These are phyloP conservation scores for Plasmodium knowlesi DNA, from an alignment of 169 alveolate species.

Conservation along the genomic window DNA sequence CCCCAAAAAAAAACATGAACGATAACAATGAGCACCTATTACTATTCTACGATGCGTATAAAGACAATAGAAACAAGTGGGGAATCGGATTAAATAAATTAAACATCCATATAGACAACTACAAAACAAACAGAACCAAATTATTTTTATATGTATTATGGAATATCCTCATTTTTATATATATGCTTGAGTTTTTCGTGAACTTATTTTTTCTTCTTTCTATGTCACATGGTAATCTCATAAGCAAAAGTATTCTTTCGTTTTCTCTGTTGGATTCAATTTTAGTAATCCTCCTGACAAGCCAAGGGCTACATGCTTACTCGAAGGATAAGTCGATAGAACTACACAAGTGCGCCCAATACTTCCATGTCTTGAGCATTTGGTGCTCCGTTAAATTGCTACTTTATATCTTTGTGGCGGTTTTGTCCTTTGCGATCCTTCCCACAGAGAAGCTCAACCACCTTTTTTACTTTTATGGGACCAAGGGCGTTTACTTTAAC, in stretches of 20 bases:
- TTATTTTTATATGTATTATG: conserved; percentile 43
- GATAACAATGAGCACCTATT: conserved; percentile 1
- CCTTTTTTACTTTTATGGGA: neutral
- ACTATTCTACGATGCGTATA: conserved; percentile 36
- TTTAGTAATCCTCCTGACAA: conserved; percentile 37
- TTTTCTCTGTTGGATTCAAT: conserved; percentile 38
- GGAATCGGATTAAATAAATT: conserved; percentile 25
- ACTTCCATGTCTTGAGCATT: conserved; percentile 37
- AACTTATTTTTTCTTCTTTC: conserved; percentile 17
- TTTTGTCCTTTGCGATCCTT: conserved; percentile 11
- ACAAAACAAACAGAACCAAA: conserved; percentile 39
- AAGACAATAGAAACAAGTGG: conserved; percentile 65
- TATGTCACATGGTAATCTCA: conserved; percentile 25
- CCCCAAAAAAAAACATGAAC: conserved; percentile 17
- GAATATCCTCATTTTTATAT: conserved; percentile 32
- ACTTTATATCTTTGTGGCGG: conserved; percentile 1
- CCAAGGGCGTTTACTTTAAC: conserved; percentile 24
- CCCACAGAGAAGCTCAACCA: conserved; percentile 5
- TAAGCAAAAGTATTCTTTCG: conserved; percentile 22
- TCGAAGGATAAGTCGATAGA: conserved; percentile 19
- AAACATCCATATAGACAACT: conserved; percentile 38
- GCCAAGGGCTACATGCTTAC: conserved; percentile 38
- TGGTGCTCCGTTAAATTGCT: conserved; percentile 69
- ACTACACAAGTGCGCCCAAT: conserved; percentile 28
- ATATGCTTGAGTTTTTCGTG: conserved; percentile 27